Base-by-base conservation (phyloP, 1,284 basidiomycete genomes). In the Melampsora americana region DNA sequence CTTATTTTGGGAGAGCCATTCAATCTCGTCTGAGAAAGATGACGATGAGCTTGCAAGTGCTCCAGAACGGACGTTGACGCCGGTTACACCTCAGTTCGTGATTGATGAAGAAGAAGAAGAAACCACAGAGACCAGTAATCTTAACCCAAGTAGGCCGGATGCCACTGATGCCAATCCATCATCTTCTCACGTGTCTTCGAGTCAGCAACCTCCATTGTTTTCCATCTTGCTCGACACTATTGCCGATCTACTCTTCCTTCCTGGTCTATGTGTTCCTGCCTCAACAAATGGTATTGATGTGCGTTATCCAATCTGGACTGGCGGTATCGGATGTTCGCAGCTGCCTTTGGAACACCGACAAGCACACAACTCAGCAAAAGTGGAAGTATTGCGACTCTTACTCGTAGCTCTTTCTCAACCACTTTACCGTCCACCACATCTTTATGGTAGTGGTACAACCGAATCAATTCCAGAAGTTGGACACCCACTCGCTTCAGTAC, bases 41-140 rank as follows among this genome's bases (percentile, higher is more conserved):
- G 32, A 46, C 16, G 18, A 42, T 7, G 16, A 66, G n/a, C 20
- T 66, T 11, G n/a, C 62, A 11, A 28, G 60, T 26, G 26, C 30
- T 61, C 6, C 61, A 59, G 44, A 71, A 61, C 39, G n/a, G 23
- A 28, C 23, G 7, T 35, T 20, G 20, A 28, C 32, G 11, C 26
- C 53, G 46, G 39, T 61, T 28, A 20, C 72, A 46, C 20, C 72
- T 46, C 72, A 75, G 44, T 75, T 75, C 46, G 72, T 75, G 4
- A 66, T 75, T 16, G 72, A 75, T 39, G 72, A 75, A 59, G 65
- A 68, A 50, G 65, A 67, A 9, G 72, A 75, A 50, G 72, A 75
- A 68, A 68, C 66, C 11, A 50, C 35, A 5, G 59, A 56, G 35
- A 66, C 50, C 30, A 44, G 30, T 56, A 75, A 60, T 42, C 35